These are phyloP conservation scores for Neofusicoccum parvum DNA, from an alignment of 2,329 filamentous ascomycete species.

Conservation along the genomic window DNA sequence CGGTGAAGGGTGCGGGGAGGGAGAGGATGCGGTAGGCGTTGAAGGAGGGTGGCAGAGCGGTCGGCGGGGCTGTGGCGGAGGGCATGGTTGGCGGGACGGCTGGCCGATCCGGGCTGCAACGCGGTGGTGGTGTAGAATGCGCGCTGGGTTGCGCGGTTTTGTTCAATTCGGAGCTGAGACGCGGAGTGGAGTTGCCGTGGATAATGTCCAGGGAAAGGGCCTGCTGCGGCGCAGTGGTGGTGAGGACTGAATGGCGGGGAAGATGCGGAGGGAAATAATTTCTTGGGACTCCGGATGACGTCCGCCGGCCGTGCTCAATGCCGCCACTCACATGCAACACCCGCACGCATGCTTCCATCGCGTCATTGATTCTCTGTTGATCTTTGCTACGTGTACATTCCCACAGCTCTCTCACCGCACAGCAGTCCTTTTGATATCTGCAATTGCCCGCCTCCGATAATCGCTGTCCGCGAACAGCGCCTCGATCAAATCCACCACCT, in stretches of 20 bases:
- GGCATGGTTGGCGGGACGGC: background rate
- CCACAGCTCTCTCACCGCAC: slow-evolving; percentile 18
- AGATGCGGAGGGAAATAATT: background rate
- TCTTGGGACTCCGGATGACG: background rate
- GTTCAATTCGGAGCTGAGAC: too few relatives aligned
- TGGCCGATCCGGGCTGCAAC: background rate
- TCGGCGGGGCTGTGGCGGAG: background rate
- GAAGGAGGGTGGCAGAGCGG: slow-evolving; percentile 12
- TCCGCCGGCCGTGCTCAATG: too few relatives aligned
- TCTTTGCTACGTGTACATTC: background rate
- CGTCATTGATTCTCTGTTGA: background rate
- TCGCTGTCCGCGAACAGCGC: slow-evolving; percentile 66
- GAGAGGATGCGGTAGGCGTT: slow-evolving; percentile 21
- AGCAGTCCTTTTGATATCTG: slow-evolving; percentile 51
- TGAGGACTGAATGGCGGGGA: background rate
- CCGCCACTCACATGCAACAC: background rate
- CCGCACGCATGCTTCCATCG: background rate
- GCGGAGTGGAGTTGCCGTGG: background rate
- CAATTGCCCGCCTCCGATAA: slow-evolving; percentile 59
- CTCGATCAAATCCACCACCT: slow-evolving; percentile 65
- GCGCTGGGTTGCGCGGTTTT: background rate
- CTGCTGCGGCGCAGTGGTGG: background rate
- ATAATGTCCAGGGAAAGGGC: background rate
- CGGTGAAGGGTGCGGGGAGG: slow-evolving; percentile 4
- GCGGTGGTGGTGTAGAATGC: background rate